Evolutionary conservation across 768 basidiomycete species (phyloP).

Genomic region (Hirschioporus abietinus): DNA sequence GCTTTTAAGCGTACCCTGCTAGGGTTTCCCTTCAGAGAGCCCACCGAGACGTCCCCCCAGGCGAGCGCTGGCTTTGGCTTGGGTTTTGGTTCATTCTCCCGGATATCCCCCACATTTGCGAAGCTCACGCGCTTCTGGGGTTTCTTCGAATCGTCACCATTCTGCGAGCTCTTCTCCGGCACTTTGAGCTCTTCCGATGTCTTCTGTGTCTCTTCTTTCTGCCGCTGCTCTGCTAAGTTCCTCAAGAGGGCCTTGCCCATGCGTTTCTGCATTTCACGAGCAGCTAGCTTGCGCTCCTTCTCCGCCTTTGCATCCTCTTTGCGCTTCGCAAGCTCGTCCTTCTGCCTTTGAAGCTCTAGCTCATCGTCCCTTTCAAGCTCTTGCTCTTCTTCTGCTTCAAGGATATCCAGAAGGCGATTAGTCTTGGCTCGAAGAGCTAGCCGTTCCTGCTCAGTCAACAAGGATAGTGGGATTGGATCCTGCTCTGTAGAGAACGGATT

Average conservation of each 20-base stretch:
- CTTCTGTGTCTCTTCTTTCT: conserved; percentile 31
- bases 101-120: conserved; percentile 33
- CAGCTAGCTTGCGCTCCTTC: conserved; percentile 31
- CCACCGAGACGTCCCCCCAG: conserved; percentile 51
- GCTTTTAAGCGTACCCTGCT: conserved; percentile 20
- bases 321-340: conserved; percentile 40
- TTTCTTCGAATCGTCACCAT: conserved; percentile 22
- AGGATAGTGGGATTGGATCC: conserved; percentile 40
- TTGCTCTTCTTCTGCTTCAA: conserved; percentile 52
- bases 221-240: conserved; percentile 36
- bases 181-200: conserved; percentile 14
- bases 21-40: conserved; percentile 32
- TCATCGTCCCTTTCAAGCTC: conserved; percentile 38
- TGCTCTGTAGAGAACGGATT: conserved; percentile 32
- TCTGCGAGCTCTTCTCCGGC: conserved; percentile 23
- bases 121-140: conserved; percentile 65
- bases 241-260: conserved; percentile 68
- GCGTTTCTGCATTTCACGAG: conserved; percentile 60
- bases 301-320: conserved; percentile 33
- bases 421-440: conserved; percentile 44
- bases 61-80: conserved; percentile 20
- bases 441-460: conserved; percentile 44
- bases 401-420: conserved; percentile 56
- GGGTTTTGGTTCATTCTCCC: conserved; percentile 17
- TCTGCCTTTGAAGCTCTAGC: conserved; percentile 42